These are phyloP conservation scores for Sindora glabra DNA, from an alignment of 306 rosid genomes.

Conservation along the genomic window DNA sequence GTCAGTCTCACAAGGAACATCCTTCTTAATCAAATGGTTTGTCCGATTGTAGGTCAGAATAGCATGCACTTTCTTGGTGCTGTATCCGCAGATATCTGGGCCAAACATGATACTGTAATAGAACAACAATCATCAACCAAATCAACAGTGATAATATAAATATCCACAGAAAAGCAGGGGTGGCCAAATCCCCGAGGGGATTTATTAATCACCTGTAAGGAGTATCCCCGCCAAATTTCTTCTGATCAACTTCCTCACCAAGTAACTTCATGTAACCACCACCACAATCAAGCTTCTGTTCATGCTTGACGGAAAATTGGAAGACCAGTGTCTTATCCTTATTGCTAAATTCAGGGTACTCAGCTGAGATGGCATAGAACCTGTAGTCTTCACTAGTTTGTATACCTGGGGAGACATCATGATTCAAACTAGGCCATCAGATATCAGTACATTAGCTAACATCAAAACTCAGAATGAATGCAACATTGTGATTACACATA, in stretches of 20 bases:
- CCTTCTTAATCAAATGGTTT: slow-evolving; percentile 96
- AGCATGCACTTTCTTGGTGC: slow-evolving; percentile 97
- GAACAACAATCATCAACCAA: not conserved
- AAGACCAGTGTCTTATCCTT: slow-evolving; percentile 82
- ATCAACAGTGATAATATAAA: slow-evolving; percentile 5
- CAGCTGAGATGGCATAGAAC: slow-evolving; percentile 93
- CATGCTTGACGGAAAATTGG: slow-evolving; percentile 95
- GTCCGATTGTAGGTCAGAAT: slow-evolving; percentile 71
- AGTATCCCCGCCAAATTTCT: slow-evolving; percentile 94
- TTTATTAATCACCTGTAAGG: slow-evolving; percentile 67
- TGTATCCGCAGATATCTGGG: slow-evolving; percentile 98
- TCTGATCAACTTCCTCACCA: slow-evolving; percentile 88
- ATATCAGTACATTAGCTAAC: not conserved
- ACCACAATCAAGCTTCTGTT: slow-evolving; percentile 99
- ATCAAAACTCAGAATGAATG: not conserved
- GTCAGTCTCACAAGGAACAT: slow-evolving; percentile 97
- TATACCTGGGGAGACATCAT: slow-evolving; percentile 52
- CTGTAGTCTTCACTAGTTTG: slow-evolving; percentile 97
- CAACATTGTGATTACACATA: not conserved
- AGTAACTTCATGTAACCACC: slow-evolving; percentile 98
- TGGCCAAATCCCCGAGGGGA: not conserved
- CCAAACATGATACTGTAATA: slow-evolving; percentile 93
- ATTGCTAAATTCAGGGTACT: slow-evolving; percentile 91
- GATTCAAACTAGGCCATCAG: not conserved
- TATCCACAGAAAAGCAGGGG: not conserved